Conservation (phyloP, 2,329 filamentous ascomycete species). For the Pyrenophora teres region DNA sequence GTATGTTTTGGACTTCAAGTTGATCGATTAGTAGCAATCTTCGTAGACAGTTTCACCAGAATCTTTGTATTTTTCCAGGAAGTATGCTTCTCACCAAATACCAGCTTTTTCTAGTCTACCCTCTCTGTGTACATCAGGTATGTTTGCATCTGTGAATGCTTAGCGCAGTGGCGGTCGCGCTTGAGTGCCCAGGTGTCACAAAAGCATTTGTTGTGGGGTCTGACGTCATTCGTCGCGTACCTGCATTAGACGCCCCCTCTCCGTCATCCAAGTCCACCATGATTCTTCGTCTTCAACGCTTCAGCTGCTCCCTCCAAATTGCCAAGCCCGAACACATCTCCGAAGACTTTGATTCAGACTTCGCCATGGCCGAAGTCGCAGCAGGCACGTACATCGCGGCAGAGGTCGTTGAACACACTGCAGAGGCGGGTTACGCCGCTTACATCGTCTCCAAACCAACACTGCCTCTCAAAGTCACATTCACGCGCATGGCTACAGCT, state of each 20-base stretch:
- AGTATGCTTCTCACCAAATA: too few relatives aligned
- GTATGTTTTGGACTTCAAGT: too few relatives aligned
- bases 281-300: not conserved
- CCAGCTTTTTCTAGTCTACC: too few relatives aligned
- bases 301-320: not conserved
- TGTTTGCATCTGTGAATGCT: too few relatives aligned
- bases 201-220: too few relatives aligned
- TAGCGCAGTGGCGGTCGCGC: too few relatives aligned
- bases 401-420: conserved; percentile 49
- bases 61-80: too few relatives aligned
- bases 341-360: not conserved
- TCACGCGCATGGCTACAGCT: conserved; percentile 47
- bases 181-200: too few relatives aligned
- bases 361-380: conserved; percentile 49
- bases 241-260: not conserved
- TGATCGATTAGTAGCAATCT: too few relatives aligned
- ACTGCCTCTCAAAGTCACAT: conserved; percentile 50
- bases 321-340: too few relatives aligned
- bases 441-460: conserved; percentile 51
- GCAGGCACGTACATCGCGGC: conserved; percentile 44
- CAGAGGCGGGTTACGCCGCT: conserved; percentile 48
- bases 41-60: too few relatives aligned
- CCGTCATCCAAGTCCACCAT: not conserved
- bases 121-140: too few relatives aligned
- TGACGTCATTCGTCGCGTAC: not conserved